Evolutionary conservation across 768 basidiomycete genomes (phyloP).

Genomic region (Pulveroboletus ravenelii): DNA sequence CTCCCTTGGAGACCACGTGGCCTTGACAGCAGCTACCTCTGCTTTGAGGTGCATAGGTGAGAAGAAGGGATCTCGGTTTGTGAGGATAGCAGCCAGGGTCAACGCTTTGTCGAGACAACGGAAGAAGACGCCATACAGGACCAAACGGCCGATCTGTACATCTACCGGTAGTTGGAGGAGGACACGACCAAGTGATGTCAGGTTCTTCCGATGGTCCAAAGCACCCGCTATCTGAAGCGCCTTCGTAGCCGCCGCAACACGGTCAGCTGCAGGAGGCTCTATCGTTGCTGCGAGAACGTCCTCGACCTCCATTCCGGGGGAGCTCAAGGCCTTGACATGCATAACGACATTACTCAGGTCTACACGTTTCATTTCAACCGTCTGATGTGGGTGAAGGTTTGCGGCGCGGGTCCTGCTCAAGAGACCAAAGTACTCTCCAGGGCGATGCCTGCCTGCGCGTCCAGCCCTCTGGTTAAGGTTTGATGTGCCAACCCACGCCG

Average conservation of each 20-base stretch:
- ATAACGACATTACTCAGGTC: slow-evolving; percentile 91
- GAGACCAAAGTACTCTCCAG: slow-evolving; percentile 89
- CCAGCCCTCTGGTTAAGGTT: slow-evolving; percentile 91
- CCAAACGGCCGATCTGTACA: slow-evolving; percentile 82
- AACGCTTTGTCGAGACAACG: slow-evolving; percentile 84
- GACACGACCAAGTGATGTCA: slow-evolving; percentile 85
- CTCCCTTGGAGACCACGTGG: slow-evolving; percentile 71
- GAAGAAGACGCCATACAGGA: slow-evolving; percentile 90
- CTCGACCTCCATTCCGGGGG: slow-evolving; percentile 80
- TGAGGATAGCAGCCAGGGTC: slow-evolving; percentile 86
- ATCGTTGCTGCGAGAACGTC: slow-evolving; percentile 82
- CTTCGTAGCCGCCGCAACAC: slow-evolving; percentile 75
- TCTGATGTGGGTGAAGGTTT: slow-evolving; percentile 71
- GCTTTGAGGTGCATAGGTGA: slow-evolving; percentile 71
- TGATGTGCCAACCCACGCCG: slow-evolving; percentile 86
- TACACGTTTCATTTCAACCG: slow-evolving; percentile 91
- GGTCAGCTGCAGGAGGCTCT: slow-evolving; percentile 77
- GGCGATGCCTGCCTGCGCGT: slow-evolving; percentile 85
- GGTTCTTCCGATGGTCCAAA: slow-evolving; percentile 64
- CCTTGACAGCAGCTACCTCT: slow-evolving; percentile 68
- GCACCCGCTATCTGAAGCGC: slow-evolving; percentile 84
- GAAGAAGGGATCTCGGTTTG: slow-evolving; percentile 88
- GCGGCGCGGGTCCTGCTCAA: slow-evolving; percentile 58
- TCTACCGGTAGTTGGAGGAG: slow-evolving; percentile 88
- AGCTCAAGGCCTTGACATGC: slow-evolving; percentile 92